Base-by-base conservation (phyloP, 148 eudicot species). In the Cornus florida region DNA sequence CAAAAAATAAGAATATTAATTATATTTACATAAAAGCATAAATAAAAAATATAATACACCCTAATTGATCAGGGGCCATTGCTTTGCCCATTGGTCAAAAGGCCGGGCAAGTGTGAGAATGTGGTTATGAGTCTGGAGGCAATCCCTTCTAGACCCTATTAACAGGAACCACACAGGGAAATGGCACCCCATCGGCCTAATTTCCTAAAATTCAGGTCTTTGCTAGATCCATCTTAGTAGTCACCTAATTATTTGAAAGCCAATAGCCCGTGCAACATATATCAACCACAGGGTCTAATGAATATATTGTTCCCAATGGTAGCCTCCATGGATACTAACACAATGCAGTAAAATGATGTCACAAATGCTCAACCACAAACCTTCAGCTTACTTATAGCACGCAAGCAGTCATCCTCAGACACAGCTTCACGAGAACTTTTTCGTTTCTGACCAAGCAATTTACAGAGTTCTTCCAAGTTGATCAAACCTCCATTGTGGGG, bases 361-460 rank as follows among this genome's bases (percentile, higher is more conserved):
- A 79, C 10, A 71, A 65, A 43, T 28, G 31, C 59, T 6, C 32
- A 69, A 70, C 6, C 35, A 79, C 38, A 31, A 69, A 95, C 99
- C 97, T 96, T 96, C 77, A 96, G 94, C 83, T 96, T 96, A 84
- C 98, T 90, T 75, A 96, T 96, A 62, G 99, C 99, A 82, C 99
- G 98, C 81, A 93, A 87, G 82, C 98, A 93, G 75, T 96, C 99
- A 87, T 96, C 99, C 82, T 96, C 95, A 43, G 98, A 86, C n/a
- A 92, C 88, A 74, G 95, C 89, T 81, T 96, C 99, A 53, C 98
- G 98, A 81, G 91, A 91, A 83, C 83, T 87, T 83, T 96, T 93
- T 56, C 98, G 88, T 73, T 88, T 93, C 83, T 86, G 90, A 72
- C 93, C 86, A 35, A 93, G 88, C 74, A 91, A 75, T 79, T 85